phyloP scores from a whole-genome alignment of 2,329 filamentous ascomycete genomes.

The Chaetomium olivaceum region DNA sequence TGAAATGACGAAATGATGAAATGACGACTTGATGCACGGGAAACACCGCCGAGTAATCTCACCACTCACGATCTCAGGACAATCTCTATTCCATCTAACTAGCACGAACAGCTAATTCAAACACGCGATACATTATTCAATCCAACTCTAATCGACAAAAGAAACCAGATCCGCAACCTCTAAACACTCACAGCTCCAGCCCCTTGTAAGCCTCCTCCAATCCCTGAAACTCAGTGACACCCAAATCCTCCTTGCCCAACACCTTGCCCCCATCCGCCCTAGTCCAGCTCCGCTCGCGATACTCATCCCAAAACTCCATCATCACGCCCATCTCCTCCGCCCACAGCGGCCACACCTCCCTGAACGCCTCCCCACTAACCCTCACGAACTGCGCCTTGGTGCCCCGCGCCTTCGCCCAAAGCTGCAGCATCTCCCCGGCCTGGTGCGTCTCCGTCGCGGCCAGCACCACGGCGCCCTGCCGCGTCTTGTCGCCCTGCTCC shows the following conservation, averaged over 20 bases:
- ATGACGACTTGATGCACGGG: too few relatives aligned
- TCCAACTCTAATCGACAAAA: not conserved
- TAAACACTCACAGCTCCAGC: slow-evolving; percentile 18
- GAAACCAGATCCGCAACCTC: not conserved
- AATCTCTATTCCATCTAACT: too few relatives aligned
- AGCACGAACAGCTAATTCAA: too few relatives aligned
- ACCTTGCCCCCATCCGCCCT: slow-evolving; percentile 16
- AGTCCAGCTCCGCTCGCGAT: slow-evolving; percentile 26
- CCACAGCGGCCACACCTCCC: slow-evolving; percentile 29
- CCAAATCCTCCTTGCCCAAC: slow-evolving; percentile 22
- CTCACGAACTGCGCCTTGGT: slow-evolving; percentile 24
- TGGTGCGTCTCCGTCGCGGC: slow-evolving; percentile 33
- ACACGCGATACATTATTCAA: too few relatives aligned
- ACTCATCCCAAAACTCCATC: slow-evolving; percentile 32
- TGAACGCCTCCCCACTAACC: slow-evolving; percentile 18
- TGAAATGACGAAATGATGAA: too few relatives aligned
- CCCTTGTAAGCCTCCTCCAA: slow-evolving; percentile 23
- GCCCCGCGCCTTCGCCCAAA: slow-evolving; percentile 34
- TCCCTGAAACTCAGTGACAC: slow-evolving; percentile 17
- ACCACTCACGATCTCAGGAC: too few relatives aligned
- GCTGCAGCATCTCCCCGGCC: slow-evolving; percentile 35
- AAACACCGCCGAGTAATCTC: too few relatives aligned
- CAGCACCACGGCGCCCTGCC: slow-evolving; percentile 37
- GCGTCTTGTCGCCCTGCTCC: slow-evolving; percentile 36
- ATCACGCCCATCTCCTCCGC: slow-evolving; percentile 30